These are phyloP conservation scores for Pigoraptor vietnamica DNA, from an alignment of 78 protist genomes.

Conservation along the genomic window DNA sequence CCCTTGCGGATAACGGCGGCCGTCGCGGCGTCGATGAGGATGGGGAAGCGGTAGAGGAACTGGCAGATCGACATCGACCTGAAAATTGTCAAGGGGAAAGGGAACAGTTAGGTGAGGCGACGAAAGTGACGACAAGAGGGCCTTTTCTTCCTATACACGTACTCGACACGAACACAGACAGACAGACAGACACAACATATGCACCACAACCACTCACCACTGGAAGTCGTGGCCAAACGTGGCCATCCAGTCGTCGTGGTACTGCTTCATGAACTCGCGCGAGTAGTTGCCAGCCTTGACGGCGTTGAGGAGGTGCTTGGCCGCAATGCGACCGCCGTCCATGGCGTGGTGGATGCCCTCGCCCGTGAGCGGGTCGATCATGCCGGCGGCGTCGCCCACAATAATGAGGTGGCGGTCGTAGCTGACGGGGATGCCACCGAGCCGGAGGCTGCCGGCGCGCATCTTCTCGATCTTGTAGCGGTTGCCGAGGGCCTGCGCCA, in stretches of 20 bases:
- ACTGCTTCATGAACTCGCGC: conserved; percentile 35
- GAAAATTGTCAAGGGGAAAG: neutral
- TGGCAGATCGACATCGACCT: conserved; percentile 49
- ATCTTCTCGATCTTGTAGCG: conserved; percentile 52
- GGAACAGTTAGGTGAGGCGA: too few relatives aligned
- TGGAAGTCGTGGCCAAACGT: conserved; percentile 55
- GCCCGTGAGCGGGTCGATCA: conserved; percentile 44
- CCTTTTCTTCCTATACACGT: too few relatives aligned
- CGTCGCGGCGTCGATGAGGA: conserved; percentile 59
- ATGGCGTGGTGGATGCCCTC: conserved; percentile 67
- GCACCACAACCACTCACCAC: neutral
- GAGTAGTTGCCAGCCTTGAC: conserved; percentile 42
- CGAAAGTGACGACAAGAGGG: too few relatives aligned
- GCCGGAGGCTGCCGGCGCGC: conserved; percentile 59
- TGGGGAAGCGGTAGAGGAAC: conserved; percentile 57
- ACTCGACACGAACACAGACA: too few relatives aligned
- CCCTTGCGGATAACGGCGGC: neutral
- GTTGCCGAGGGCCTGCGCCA: conserved; percentile 47
- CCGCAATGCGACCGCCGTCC: conserved; percentile 45
- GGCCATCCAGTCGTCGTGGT: conserved; percentile 53
- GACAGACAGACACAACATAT: neutral
- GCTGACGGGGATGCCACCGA: conserved; percentile 48
- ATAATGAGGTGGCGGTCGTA: conserved; percentile 46
- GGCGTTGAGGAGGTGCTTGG: conserved; percentile 33
- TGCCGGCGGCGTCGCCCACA: conserved; percentile 67